These are phyloP conservation scores for Fusarium algeriense DNA, from an alignment of 2,329 filamentous ascomycete genomes.

Conservation along the genomic window DNA sequence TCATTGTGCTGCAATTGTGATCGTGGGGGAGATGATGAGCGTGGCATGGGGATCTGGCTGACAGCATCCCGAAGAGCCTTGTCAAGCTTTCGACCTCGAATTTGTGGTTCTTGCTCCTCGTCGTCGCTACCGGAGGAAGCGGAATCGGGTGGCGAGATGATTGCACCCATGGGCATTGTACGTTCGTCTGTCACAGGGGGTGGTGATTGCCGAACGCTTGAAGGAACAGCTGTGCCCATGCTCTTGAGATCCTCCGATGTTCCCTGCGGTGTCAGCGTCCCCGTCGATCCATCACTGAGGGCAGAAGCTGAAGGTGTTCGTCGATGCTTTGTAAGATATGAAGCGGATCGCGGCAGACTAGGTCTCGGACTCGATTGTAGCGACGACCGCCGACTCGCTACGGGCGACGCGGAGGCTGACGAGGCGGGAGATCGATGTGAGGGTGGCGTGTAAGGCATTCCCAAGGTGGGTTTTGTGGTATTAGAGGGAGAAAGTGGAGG, in stretches of 20 bases:
- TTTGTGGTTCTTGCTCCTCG: conserved; percentile 73
- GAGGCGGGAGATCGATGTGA: conserved; percentile 73
- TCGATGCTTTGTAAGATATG: conserved; percentile 74
- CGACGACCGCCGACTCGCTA: conserved; percentile 69
- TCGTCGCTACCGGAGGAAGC: conserved; percentile 85
- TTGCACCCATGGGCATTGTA: conserved; percentile 82
- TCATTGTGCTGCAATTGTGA: conserved; percentile 51
- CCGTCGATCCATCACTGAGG: conserved; percentile 45
- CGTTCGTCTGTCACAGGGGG: conserved; percentile 80
- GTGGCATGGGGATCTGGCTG: conserved; percentile 73
- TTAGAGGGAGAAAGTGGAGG: conserved; percentile 15
- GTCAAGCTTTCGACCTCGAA: conserved; percentile 62
- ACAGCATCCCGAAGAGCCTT: conserved; percentile 85
- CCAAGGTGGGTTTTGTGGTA: conserved; percentile 49
- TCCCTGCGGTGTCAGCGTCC: conserved; percentile 61
- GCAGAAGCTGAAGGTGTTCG: conserved; percentile 64
- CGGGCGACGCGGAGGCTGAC: conserved; percentile 68
- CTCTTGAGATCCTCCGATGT: conserved; percentile 64
- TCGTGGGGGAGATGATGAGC: conserved; percentile 62
- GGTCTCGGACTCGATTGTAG: conserved; percentile 64
- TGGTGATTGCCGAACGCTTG: conserved; percentile 82
- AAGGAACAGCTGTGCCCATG: conserved; percentile 49
- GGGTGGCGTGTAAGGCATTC: conserved; percentile 92
- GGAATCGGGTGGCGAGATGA: conserved; percentile 93
- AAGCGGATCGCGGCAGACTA: conserved; percentile 71